Evolutionary conservation across 1,284 basidiomycete genomes (phyloP).

Genomic region (Rhodotorula sp.): DNA sequence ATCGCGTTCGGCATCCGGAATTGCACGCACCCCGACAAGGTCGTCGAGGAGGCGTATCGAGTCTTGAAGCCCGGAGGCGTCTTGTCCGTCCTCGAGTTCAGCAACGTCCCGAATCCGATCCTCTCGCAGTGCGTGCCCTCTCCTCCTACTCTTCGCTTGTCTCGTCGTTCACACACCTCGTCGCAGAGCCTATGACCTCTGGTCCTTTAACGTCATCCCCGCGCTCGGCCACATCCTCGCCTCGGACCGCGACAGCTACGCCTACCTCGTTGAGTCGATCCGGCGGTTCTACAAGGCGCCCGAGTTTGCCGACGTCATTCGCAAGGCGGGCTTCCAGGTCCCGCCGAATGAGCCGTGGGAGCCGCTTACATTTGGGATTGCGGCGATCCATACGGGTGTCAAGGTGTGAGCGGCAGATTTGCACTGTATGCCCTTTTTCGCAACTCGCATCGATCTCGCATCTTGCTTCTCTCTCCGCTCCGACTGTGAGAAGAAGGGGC

Average conservation of each 20-base stretch:
- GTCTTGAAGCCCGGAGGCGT: conserved; percentile 95
- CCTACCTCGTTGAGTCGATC: conserved; percentile 94
- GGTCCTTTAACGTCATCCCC: conserved; percentile 95
- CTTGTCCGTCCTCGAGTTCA: conserved; percentile 96
- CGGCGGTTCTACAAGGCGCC: conserved; percentile 87
- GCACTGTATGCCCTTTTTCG: too few species aligned
- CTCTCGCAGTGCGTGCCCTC: conserved; percentile 67
- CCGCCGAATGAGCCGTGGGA: conserved; percentile 42
- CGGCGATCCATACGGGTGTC: conserved; percentile 46
- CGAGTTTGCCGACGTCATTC: conserved; percentile 80
- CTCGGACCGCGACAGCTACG: conserved; percentile 90
- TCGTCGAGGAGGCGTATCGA: conserved; percentile 68
- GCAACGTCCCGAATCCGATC: conserved; percentile 85
- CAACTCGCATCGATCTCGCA: too few species aligned
- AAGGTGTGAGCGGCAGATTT: conserved; percentile 32
- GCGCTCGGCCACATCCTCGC: conserved; percentile 93
- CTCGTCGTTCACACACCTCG: neutral
- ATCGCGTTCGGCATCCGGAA: conserved; percentile 99
- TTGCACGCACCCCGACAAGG: conserved; percentile 88
- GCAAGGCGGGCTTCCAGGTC: conserved; percentile 51
- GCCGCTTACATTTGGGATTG: conserved; percentile 46
- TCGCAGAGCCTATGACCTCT: conserved; percentile 82
- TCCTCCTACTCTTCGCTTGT: conserved; percentile 1
- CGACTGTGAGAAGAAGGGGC: neutral
- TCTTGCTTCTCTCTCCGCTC: too few species aligned